phyloP scores from a whole-genome alignment of 768 basidiomycete genomes.

The Cystoderma amianthinum region DNA sequence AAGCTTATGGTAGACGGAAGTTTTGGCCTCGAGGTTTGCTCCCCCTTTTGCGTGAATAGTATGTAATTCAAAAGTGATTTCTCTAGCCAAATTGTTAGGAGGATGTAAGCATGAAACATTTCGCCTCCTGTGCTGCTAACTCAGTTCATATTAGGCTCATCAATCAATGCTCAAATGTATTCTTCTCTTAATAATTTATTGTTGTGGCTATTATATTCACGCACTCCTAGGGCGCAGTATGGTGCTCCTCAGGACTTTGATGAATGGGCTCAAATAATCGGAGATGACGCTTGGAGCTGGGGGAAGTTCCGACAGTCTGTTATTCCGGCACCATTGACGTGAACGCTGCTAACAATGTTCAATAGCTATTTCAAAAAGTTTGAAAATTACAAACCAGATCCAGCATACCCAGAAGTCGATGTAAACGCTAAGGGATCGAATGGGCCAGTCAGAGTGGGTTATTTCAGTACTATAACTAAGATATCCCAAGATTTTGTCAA shows the following conservation, averaged over 20 bases:
- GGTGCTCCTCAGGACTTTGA: constrained; percentile 66
- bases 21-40: constrained; percentile 75
- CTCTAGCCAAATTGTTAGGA: constrained; percentile 65
- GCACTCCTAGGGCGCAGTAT: constrained; percentile 54
- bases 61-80: too few species aligned
- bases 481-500: constrained; percentile 40
- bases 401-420: constrained; percentile 40
- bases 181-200: too few species aligned
- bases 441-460: constrained; percentile 51
- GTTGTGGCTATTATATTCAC: too few species aligned
- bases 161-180: constrained; percentile 56
- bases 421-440: constrained; percentile 31
- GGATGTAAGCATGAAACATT: constrained; percentile 48
- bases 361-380: constrained; percentile 60
- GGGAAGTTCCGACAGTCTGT: constrained; percentile 41
- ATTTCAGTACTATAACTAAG: constrained; percentile 32
- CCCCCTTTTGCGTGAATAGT: too few species aligned
- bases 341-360: background rate
- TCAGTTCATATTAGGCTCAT: constrained; percentile 33
- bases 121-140: background rate
- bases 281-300: constrained; percentile 56
- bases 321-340: background rate
- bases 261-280: constrained; percentile 50
- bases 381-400: constrained; percentile 45
- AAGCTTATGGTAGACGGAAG: constrained; percentile 36